Evolutionary conservation across 345 rosid species (phyloP).

Genomic region (Ceriops tagal): DNA sequence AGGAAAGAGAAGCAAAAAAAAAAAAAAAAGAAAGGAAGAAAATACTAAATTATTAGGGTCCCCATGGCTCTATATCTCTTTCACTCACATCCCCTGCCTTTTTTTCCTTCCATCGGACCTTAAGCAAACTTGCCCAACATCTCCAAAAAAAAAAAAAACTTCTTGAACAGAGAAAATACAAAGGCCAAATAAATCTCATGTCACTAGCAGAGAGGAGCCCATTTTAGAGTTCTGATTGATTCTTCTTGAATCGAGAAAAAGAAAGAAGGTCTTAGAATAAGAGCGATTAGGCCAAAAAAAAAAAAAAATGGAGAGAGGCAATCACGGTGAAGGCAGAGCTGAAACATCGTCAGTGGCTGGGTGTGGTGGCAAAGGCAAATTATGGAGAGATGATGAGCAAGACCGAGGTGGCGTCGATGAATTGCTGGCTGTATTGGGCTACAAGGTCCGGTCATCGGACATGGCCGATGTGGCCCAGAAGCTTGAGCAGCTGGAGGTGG

Average conservation of each 20-base stretch:
- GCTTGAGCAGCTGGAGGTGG: conserved; percentile 37
- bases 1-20: neutral
- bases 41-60: conserved; percentile 41
- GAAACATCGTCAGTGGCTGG: conserved; percentile 34
- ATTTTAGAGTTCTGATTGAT: no score
- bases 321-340: conserved; percentile 22
- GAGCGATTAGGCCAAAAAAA: conserved; percentile 10
- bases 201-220: no score
- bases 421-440: conserved; percentile 29
- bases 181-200: no score
- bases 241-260: neutral
- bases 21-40: neutral
- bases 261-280: conserved; percentile 22
- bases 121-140: neutral
- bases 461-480: conserved; percentile 37
- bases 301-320: conserved; percentile 54
- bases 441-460: conserved; percentile 30
- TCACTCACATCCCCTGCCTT: conserved; percentile 17
- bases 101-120: conserved; percentile 15
- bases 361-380: conserved; percentile 36
- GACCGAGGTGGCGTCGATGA: conserved; percentile 36
- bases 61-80: conserved; percentile 45
- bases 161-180: no score
- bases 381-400: conserved; percentile 48
- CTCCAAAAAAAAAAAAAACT: neutral